Evolutionary conservation across 2,329 filamentous ascomycete species (phyloP), one percentile per base, ranked within the genome.

Genomic region (Cladophialophora yegresii): DNA sequence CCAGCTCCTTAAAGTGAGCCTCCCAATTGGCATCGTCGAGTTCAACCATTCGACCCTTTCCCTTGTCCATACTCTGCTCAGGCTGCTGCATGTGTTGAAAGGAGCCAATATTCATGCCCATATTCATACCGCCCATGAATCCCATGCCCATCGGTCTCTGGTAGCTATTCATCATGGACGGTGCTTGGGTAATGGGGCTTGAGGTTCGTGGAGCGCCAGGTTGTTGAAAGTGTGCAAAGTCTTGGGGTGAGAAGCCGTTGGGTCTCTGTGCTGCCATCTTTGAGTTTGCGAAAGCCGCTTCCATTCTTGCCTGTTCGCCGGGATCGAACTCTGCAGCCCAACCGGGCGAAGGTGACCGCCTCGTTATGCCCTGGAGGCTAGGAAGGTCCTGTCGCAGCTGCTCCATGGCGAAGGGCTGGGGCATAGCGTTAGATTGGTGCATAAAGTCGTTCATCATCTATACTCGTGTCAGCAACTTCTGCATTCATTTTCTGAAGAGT

Each of bases 21-120:
- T 98, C 93, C 95, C 95, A 98, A 74, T 96, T 89, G 73, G 89
- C 82, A 72, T 99, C 93, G 75, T 97, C 92, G 26, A 98, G 85
- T 79, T 98, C 95, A 12, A 98, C 89, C 79, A 98, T 85, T 40
- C 85, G 80, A 5, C 81, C 86, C 77, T 96, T 96, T 45, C 90
- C 93, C 76, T 98, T 98, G 77, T 92, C 77, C 50, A 81, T 79
- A 63, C 78, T 73, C 40, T 77, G 77, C 49, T 77, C 74, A 40
- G 72, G 72, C 26, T 75, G 77, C 54, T 76, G 75, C 70, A 83
- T 81, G 73, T 82, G 26, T 6, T 28, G 79, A 51, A 77, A 77
- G 72, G 82, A 79, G 12, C 76, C 77, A 77, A 80, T 84, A 78
- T 72, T 78, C 76, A 78, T 78, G 69, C 84, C 84, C 82, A 86